Conservation (phyloP, 2,329 filamentous ascomycete genomes). For the Penicillium sp. region DNA sequence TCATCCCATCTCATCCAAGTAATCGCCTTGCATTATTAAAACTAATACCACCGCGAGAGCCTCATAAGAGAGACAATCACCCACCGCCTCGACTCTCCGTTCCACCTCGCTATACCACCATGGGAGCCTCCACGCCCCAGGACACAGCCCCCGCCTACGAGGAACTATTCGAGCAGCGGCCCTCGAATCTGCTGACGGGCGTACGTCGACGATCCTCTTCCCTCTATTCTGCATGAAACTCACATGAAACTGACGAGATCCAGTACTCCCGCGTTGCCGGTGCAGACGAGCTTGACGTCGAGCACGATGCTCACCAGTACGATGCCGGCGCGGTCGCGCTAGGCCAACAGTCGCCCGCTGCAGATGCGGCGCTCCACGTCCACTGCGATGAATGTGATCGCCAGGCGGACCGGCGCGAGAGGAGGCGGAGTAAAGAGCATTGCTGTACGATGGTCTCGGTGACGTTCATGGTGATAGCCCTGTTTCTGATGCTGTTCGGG, state of each 20-base stretch:
- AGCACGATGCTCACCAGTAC: not conserved
- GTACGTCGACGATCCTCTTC: slow-evolving; percentile 2
- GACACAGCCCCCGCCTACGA: slow-evolving; percentile 16
- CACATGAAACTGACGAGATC: not conserved
- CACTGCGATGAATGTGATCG: slow-evolving; percentile 21
- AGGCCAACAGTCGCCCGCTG: not conserved
- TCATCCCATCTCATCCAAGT: too few species aligned
- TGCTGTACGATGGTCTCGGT: slow-evolving; percentile 11
- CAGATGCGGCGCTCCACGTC: slow-evolving; percentile 1
- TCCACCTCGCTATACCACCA: too few species aligned
- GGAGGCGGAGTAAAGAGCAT: not conserved
- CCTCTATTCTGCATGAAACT: not conserved
- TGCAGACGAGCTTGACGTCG: not conserved
- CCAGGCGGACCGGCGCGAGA: slow-evolving; percentile 12
- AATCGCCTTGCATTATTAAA: too few species aligned
- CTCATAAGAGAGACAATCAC: too few species aligned
- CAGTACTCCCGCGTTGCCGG: slow-evolving; percentile 3
- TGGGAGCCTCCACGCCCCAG: slow-evolving; percentile 2
- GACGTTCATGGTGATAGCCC: slow-evolving; percentile 11
- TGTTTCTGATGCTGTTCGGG: slow-evolving; percentile 17
- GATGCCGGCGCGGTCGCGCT: not conserved
- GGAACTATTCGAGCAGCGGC: slow-evolving; percentile 12
- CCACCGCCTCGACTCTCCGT: too few species aligned
- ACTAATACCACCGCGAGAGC: too few species aligned
- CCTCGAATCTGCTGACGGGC: slow-evolving; percentile 7